These are phyloP conservation scores for Pyrenochaeta sp. DNA, from an alignment of 2,329 filamentous ascomycete genomes.

Conservation along the genomic window DNA sequence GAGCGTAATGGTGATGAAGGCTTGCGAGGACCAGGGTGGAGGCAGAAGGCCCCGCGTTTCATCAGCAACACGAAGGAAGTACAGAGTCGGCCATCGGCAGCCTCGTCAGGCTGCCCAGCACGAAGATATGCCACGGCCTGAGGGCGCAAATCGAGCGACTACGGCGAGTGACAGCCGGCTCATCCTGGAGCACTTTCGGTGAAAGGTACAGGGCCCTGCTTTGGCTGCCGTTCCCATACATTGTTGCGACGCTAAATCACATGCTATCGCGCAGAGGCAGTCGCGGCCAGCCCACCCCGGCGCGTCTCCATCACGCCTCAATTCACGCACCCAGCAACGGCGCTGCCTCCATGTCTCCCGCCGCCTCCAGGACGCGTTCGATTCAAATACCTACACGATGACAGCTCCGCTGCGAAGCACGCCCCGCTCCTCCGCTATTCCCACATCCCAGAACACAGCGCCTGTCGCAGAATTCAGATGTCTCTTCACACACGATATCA, in stretches of 20 bases:
- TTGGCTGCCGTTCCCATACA: not conserved
- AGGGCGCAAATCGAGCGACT: not conserved
- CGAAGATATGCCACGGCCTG: conserved; percentile 12
- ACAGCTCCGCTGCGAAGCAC: conserved; percentile 36
- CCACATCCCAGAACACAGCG: conserved; percentile 70
- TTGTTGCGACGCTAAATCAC: conserved; percentile 15
- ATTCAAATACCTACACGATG: conserved; percentile 25
- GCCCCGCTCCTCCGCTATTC: conserved; percentile 43
- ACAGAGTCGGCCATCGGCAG: conserved; percentile 6
- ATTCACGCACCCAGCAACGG: conserved; percentile 4
- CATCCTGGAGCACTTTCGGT: conserved; percentile 8
- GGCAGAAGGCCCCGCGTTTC: conserved; percentile 33
- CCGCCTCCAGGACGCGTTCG: conserved; percentile 17
- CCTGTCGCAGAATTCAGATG: conserved; percentile 83
- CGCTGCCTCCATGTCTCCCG: conserved; percentile 12
- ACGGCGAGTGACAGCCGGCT: not conserved
- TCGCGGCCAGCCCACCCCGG: conserved; percentile 6
- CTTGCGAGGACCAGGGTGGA: conserved; percentile 20
- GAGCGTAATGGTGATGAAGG: conserved; percentile 26
- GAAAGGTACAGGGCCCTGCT: conserved; percentile 1
- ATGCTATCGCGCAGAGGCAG: conserved; percentile 15
- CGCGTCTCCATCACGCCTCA: conserved; percentile 19
- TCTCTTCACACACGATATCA: conserved; percentile 85
- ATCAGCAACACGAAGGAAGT: conserved; percentile 3
- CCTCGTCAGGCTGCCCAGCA: conserved; percentile 7